Evolutionary conservation across 169 alveolate genomes (phyloP), one percentile per base, ranked within the genome.

Genomic region (Plasmodium billcollinsi): DNA sequence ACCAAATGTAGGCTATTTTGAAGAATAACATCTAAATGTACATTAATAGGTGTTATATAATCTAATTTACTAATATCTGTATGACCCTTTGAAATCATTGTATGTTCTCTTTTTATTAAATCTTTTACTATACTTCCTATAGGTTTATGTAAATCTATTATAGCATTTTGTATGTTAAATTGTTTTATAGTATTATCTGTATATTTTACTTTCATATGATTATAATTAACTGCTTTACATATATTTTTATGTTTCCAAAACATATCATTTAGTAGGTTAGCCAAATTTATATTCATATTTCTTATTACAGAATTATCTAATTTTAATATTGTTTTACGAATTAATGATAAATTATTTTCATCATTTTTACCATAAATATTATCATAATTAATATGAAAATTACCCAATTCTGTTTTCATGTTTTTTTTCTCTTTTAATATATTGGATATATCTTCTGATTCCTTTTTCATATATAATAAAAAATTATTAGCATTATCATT

Each of bases 21-120:
- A 65, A 76, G 89, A 39, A 76, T 9, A 65, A 76, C 69, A 76
- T 76, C 78, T 65, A 76, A 58, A 47, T 76, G 73, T 43, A 76
- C 54, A 8, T 76, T 50, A 33, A 18, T 15, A 52, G 70, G 78
- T 24, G 50, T 76, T 56, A 5, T 18, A 12, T 56, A 6, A 12
- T 56, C 21, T 11, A 45, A 24, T 8, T 7, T 21, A 20, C 11
- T 65, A 7, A 50, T 18, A 0, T 21, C 5, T 52, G 65, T 69
- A 47, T 50, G 15, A 49, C 54, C 49, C n/a, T 76, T 65, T 11
- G 12, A 14, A 15, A 65, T 9, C 20, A 49, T 21, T 2, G 12
- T n/a, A 45, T 33, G 3, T 21, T 43, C 43, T 24, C 43, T 21
- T 5, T 20, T 43, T 49, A 29, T 45, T 11, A 74, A 65, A 14